These are phyloP conservation scores for Arthrobotrys megalospora DNA, from an alignment of 2,329 filamentous ascomycete genomes.

Conservation along the genomic window DNA sequence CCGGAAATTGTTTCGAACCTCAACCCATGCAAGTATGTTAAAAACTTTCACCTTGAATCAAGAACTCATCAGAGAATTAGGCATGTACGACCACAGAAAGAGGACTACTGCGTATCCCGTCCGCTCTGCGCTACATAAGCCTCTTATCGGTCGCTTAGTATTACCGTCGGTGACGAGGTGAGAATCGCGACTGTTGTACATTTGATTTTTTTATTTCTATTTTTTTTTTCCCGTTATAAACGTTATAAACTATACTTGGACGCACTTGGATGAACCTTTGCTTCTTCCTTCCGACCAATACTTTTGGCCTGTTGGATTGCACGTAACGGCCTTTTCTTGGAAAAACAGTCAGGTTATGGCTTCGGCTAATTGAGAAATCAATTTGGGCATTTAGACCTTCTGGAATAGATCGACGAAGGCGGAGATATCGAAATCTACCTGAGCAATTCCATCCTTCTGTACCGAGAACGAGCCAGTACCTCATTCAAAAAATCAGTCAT, in stretches of 20 bases:
- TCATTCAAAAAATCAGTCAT: slow-evolving; percentile 16
- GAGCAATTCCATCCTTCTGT: neutral
- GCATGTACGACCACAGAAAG: slow-evolving; percentile 34
- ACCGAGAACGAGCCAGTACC: neutral
- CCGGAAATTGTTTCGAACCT: slow-evolving; percentile 5
- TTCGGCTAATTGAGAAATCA: no score
- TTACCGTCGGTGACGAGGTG: slow-evolving; percentile 54
- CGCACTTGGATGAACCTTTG: no score
- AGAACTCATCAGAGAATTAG: neutral
- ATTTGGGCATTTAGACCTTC: no score
- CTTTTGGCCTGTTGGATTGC: no score
- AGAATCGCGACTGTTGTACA: slow-evolving; percentile 52
- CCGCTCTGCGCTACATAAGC: slow-evolving; percentile 52
- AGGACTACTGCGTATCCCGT: slow-evolving; percentile 33
- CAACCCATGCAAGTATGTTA: neutral
- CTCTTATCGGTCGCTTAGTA: slow-evolving; percentile 57
- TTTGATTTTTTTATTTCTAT: neutral
- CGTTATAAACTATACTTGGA: no score
- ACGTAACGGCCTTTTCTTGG: no score
- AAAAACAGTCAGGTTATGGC: no score
- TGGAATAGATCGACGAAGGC: neutral
- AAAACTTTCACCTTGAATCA: neutral
- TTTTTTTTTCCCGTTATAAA: slow-evolving; percentile 1
- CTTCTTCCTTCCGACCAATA: no score
- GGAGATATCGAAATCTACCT: neutral